phyloP scores from a whole-genome alignment of 2,329 filamentous ascomycete genomes.

The Cercospora sp. region DNA sequence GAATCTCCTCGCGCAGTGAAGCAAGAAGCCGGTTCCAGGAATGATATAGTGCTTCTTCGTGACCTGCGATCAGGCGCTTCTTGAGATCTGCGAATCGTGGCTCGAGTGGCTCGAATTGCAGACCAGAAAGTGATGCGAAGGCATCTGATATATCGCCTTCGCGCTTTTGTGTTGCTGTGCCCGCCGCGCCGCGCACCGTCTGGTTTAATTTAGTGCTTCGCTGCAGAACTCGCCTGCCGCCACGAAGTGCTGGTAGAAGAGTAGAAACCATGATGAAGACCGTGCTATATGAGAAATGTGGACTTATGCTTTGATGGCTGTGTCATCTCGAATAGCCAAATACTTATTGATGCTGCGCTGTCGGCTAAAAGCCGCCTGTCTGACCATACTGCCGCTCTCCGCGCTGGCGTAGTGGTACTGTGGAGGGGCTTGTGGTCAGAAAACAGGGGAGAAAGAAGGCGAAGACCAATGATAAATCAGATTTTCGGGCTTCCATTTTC shows the following conservation, averaged over 20 bases:
- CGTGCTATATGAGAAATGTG: background rate
- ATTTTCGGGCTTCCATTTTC: background rate
- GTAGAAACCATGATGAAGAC: conserved; percentile 16
- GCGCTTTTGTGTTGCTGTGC: conserved; percentile 42
- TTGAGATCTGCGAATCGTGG: conserved; percentile 51
- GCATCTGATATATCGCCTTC: conserved; percentile 55
- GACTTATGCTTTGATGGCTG: background rate
- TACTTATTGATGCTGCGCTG: background rate
- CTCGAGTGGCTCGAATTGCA: conserved; percentile 48
- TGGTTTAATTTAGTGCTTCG: background rate
- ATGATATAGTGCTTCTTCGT: conserved; percentile 50
- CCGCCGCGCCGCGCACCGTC: conserved; percentile 26
- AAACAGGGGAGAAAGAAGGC: background rate
- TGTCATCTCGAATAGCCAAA: background rate
- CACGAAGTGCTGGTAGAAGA: conserved; percentile 12
- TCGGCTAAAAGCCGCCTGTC: background rate
- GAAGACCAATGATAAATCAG: background rate
- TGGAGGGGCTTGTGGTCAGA: background rate
- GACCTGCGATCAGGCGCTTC: conserved; percentile 45
- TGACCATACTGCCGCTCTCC: background rate
- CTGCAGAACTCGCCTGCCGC: conserved; percentile 11
- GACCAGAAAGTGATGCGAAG: conserved; percentile 52
- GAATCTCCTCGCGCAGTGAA: conserved; percentile 47
- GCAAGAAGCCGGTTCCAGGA: conserved; percentile 52
- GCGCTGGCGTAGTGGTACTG: background rate